Conservation (phyloP, 192 early-diverging fungal genomes). For the Dimargaris xerosporica region DNA sequence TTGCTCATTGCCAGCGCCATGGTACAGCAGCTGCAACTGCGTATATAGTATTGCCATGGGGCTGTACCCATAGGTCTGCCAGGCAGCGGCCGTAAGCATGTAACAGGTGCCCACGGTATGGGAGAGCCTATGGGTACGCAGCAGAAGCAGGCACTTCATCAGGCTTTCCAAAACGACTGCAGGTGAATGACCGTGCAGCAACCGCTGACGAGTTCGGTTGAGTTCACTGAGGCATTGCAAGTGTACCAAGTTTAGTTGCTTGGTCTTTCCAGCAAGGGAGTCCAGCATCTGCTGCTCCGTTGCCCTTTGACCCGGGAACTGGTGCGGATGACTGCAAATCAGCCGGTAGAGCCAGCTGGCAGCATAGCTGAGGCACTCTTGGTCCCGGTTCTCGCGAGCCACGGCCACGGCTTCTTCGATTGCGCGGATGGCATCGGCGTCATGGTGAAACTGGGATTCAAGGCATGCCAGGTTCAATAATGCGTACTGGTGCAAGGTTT, state of each 20-base stretch:
- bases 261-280: neutral
- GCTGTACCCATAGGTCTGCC: slow-evolving; percentile 2
- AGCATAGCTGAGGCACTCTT: neutral
- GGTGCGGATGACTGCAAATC: neutral
- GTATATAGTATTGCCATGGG: neutral
- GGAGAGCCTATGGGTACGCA: neutral
- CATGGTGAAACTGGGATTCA: neutral
- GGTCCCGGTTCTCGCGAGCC: slow-evolving; percentile 1
- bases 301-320: neutral
- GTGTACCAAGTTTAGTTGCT: neutral
- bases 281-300: neutral
- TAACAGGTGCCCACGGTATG: neutral
- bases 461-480: neutral
- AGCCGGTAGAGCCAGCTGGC: neutral
- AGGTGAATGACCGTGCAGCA: neutral
- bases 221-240: neutral
- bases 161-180: neutral
- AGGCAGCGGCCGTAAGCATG: neutral
- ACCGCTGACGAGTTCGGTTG: neutral
- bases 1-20: neutral
- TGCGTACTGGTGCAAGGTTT: slow-evolving; percentile 1
- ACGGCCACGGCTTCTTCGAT: neutral
- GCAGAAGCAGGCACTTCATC: neutral
- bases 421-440: neutral
- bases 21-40: neutral